Base-by-base conservation (phyloP, 345 rosid species). In the Corymbia maculata region DNA sequence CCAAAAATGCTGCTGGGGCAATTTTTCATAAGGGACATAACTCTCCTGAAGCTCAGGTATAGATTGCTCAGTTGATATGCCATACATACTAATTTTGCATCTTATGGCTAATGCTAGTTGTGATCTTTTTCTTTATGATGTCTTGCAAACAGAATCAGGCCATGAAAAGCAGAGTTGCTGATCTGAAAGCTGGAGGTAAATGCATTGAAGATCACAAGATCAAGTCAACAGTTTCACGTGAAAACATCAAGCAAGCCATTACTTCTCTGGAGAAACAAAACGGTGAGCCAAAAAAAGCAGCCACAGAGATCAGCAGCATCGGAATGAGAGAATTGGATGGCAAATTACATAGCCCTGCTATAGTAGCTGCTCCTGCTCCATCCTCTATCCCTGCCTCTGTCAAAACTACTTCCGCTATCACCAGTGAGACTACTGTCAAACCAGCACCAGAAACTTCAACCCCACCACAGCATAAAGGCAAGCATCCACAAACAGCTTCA, bases 181-280 rank as follows among this genome's bases (percentile, higher is more conserved):
- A 79, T 53, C 59, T 88, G 50, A 85, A 79, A 86, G 89, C 87
- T 87, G 87, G 86, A n/a, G 52, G 82, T 30, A 86, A 86, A 52
- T 91, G 91, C 88, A 61, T 90, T 75, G 36, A 86, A 13, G 89
- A 89, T 55, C 85, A 75, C 86, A 59, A 86, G 45, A 87, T 86
- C 49, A 57, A 15, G 21, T 45, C 59, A 49, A 79, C 80, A 45
- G 57, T 26, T 80, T 53, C 52, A 51, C 45, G 64, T 79, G 86
- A 21, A 86, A 86, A 64, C 22, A 80, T 86, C 45, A 50, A 36
- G 32, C 86, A 49, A 42, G 86, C 42, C 26, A 86, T 89, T 47
- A n/a, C 19, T 86, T 55, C 86, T 22, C 50, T 80, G 82, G 87
- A 68, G 84, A 79, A 86, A 85, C 86, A 75, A 80, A 59, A 79